phyloP scores from a whole-genome alignment of 805 yeast genomes.

The Cephaloascus fragrans region DNA sequence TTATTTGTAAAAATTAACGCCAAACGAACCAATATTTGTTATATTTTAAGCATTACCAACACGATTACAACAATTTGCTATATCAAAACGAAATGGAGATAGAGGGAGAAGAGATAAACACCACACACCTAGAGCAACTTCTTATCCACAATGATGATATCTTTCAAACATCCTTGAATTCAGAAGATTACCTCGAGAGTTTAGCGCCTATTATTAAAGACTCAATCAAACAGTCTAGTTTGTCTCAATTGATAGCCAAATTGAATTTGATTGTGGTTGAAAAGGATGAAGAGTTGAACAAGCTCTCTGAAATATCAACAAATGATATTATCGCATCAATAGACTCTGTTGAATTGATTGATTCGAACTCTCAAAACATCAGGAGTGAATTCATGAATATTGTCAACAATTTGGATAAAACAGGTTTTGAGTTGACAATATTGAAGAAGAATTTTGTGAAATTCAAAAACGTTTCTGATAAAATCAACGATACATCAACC shows the following conservation, averaged over 20 bases:
- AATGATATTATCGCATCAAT: conserved; percentile 49
- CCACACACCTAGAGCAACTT: conserved; percentile 1
- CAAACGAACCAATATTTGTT: too few relatives aligned
- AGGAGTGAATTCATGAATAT: conserved; percentile 45
- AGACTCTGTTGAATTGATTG: conserved; percentile 52
- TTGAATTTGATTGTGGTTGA: conserved; percentile 47
- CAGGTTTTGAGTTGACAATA: conserved; percentile 57
- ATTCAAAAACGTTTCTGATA: conserved; percentile 51
- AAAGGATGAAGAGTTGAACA: conserved; percentile 56
- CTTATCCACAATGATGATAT: conserved; percentile 1
- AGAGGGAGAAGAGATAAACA: not conserved
- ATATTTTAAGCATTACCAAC: too few relatives aligned
- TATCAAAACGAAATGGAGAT: too few relatives aligned
- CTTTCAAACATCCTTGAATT: conserved; percentile 23
- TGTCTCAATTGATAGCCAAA: conserved; percentile 45
- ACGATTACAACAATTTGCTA: too few relatives aligned
- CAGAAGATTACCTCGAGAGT: conserved; percentile 71
- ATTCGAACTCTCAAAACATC: conserved; percentile 45
- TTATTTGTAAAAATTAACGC: too few relatives aligned
- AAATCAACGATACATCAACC: conserved; percentile 62
- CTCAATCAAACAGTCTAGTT: conserved; percentile 43
- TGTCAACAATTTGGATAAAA: conserved; percentile 45
- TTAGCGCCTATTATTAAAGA: conserved; percentile 66
- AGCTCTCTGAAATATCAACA: conserved; percentile 52
- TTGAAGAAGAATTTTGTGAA: conserved; percentile 52